Evolutionary conservation across 805 yeast genomes (phyloP), one percentile per base, ranked within the genome.

Genomic region (Metschnikowia chrysomelidarum): DNA sequence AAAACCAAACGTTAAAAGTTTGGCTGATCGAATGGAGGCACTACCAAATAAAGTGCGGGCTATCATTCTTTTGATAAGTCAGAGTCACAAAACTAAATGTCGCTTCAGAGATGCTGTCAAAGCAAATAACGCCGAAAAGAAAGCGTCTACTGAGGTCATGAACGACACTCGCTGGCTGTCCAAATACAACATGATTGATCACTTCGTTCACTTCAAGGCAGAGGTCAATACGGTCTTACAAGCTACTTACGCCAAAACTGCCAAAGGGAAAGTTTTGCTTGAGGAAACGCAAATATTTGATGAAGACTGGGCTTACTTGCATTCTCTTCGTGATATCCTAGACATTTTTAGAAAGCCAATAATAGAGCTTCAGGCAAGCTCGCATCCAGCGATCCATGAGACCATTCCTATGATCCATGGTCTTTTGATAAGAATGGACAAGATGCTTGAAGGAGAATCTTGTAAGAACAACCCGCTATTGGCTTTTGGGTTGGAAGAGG

Each of bases 141-240:
- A 13, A 19, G 25, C 7, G 19, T 19, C 5, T 18, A 19, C 24
- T 13, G 24, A 19, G 29, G 25, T 14, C n/a, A n/a, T n/a, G n/a
- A 32, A 18, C 10, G 24, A 24, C 9, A 13, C 29, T 10, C 29
- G 19, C n/a, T 32, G 24, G 35, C 35, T 32, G 4, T 32, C 35
- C 19, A 32, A 29, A 14, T 32, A 24, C 28, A 23, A 19, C 29
- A 32, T 32, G 35, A 32, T 32, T 14, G 24, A 32, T 19, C 29
- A 30, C 9, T 24, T 32, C 15, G 12, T 32, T 19, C 13, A 32
- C 14, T 32, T 18, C 19, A 23, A 19, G 7, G 35, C n/a, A 11
- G 35, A 32, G 14, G 19, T 32, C 2, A 32, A 10, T 9, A 11
- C 2, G 14, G 30, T 25, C 11, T 24, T 32, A 19, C 18, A 10